Percentiles rank a stretch among this genome's conserved stretches.
phyloP scores from a whole-genome alignment of 306 rosid species.

The Trifolium subterraneum region DNA sequence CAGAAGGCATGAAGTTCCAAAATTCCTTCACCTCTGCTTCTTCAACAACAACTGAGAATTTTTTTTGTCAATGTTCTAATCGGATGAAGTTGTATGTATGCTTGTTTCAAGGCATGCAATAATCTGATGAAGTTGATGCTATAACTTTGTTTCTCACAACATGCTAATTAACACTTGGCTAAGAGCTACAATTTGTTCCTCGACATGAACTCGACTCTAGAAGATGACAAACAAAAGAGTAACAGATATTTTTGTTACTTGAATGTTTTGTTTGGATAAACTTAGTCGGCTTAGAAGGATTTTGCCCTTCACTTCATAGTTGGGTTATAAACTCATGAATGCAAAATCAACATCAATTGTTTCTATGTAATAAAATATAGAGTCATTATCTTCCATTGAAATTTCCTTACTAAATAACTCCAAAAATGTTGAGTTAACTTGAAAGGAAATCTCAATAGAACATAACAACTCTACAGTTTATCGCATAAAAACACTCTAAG shows the following conservation, averaged over 20 bases:
- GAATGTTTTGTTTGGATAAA: background rate
- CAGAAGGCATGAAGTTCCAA: background rate
- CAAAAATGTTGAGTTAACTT: too few relatives aligned
- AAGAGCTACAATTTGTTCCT: background rate
- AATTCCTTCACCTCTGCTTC: background rate
- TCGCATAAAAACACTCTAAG: background rate
- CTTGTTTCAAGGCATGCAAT: background rate
- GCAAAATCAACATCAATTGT: background rate
- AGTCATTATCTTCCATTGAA: constrained; percentile 6
- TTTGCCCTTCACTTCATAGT: background rate
- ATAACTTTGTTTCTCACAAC: background rate
- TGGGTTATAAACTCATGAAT: background rate
- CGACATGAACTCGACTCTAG: background rate
- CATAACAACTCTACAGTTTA: background rate
- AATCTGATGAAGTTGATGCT: background rate
- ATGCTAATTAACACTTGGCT: background rate
- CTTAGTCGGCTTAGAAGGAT: background rate
- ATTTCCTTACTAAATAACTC: background rate
- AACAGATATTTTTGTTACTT: background rate
- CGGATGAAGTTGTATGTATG: background rate
- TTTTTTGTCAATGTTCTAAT: background rate
- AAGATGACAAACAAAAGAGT: background rate
- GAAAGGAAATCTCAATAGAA: constrained; percentile 5
- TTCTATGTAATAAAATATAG: background rate
- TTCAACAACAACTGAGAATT: background rate